phyloP scores from a whole-genome alignment of 1,284 basidiomycete genomes.

The Marasmius oreades region DNA sequence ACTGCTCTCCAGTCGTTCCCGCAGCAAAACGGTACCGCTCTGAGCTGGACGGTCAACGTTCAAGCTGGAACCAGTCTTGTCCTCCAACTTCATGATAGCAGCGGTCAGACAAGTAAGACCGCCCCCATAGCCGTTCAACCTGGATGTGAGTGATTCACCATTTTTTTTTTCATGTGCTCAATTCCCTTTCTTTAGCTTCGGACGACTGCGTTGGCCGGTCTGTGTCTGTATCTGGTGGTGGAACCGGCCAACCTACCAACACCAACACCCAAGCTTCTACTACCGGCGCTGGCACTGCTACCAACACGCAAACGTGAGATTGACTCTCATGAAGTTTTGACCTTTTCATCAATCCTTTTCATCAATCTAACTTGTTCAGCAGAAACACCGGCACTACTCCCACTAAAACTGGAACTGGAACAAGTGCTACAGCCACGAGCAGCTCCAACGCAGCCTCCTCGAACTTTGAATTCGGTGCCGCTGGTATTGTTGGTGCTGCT shows the following conservation, averaged over 20 bases:
- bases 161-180: constrained; percentile 12
- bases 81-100: background rate
- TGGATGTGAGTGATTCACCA: constrained; percentile 17
- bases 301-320: constrained; percentile 10
- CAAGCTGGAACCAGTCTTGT: background rate
- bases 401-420: constrained; percentile 10
- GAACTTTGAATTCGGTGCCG: constrained; percentile 33
- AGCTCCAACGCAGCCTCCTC: constrained; percentile 30
- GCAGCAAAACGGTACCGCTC: background rate
- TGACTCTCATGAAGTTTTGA: background rate
- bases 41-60: background rate
- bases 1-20: background rate
- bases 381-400: constrained; percentile 17
- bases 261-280: constrained; percentile 16
- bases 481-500: constrained; percentile 44
- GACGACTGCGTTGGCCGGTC: constrained; percentile 29
- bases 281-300: constrained; percentile 16
- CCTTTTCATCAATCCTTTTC: background rate
- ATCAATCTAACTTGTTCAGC: constrained; percentile 1
- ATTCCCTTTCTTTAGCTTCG: constrained; percentile 24
- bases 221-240: constrained; percentile 9
- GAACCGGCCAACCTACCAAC: constrained; percentile 13
- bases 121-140: background rate
- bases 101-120: background rate
- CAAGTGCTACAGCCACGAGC: constrained; percentile 12